These are phyloP conservation scores for Xylaria sp. DNA, from an alignment of 2,329 filamentous ascomycete genomes.

Conservation along the genomic window DNA sequence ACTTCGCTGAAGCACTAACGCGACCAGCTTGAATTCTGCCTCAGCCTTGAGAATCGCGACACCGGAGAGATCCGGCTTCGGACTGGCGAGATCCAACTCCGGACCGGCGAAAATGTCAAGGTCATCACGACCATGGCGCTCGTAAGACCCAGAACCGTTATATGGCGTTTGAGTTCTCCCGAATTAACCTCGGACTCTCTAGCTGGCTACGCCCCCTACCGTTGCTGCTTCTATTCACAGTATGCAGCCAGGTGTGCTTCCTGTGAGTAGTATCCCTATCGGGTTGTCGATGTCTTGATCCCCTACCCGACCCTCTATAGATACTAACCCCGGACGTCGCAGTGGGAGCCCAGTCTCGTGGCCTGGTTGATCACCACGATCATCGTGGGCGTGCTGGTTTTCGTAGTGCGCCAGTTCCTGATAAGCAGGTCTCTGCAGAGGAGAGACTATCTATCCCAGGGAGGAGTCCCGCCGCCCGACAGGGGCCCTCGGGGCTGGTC, in stretches of 20 bases:
- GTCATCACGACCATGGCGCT: slow-evolving; percentile 11
- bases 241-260: background rate
- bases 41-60: slow-evolving; percentile 12
- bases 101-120: slow-evolving; percentile 14
- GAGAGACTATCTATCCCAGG: slow-evolving; percentile 1
- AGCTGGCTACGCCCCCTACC: slow-evolving; percentile 7
- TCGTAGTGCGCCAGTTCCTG: slow-evolving; percentile 1
- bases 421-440: slow-evolving; percentile 1
- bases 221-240: slow-evolving; percentile 11
- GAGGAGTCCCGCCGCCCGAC: too few species aligned
- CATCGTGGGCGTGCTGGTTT: background rate
- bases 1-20: too few species aligned
- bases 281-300: too few species aligned
- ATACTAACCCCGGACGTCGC: too few species aligned
- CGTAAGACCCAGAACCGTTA: background rate
- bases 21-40: slow-evolving; percentile 11
- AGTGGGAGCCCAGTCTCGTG: background rate
- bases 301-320: too few species aligned
- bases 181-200: background rate
- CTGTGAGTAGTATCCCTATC: background rate
- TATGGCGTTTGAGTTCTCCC: background rate
- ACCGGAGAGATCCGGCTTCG: slow-evolving; percentile 3
- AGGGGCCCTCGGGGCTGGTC: too few species aligned
- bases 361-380: slow-evolving; percentile 6
- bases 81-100: slow-evolving; percentile 1